Base-by-base conservation (phyloP, 345 rosid genomes). In the Hibiscus mutabilis region DNA sequence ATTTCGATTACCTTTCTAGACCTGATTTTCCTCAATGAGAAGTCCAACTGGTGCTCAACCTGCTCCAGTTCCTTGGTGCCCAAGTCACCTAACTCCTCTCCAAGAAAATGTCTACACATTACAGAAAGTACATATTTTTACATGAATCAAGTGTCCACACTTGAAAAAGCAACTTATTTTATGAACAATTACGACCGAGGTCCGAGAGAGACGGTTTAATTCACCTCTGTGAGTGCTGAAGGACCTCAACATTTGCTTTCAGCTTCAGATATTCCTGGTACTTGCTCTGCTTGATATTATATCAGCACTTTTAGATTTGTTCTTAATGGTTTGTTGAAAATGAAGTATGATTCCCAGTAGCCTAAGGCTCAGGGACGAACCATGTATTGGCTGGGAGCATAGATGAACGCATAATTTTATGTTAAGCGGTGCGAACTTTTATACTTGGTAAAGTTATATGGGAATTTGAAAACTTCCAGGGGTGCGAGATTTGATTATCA, bases 221-320 rank as follows among this genome's bases (percentile, higher is more conserved):
- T 81, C 46, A 89, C 98, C 96, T 88, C 73, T 93, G 96, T 19
- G 89, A 79, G 53, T 70, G 81, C 72, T 91, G 96, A 25, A 91
- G 83, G 29, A 64, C 77, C 51, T 93, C 96, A 59, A 77, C 90
- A 71, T 74, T 81, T 66, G 81, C 75, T 81, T 86, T 89, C 62
- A 93, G 88, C 75, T 79, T 80, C 70, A 89, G 64, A 74, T 88
- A 91, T 76, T 89, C 92, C 80, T 87, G 85, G 76, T 88, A 91
- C 75, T 66, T 78, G 44, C 74, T 81, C 97, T 90, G 71, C 71
- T 67, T 67, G 22, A 67, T 11, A 11, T 16, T 49, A 15, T n/a
- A 40, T 42, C 46, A 55, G 15, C 8, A 66, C 14, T 47, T 25
- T 25, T 49, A 49, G 56, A 25, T 66, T 55, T 55, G 3, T 3